Evolutionary conservation across 371 early-diverging fungal genomes (phyloP), one percentile per base, ranked within the genome.

Genomic region (Mortierella sp.): DNA sequence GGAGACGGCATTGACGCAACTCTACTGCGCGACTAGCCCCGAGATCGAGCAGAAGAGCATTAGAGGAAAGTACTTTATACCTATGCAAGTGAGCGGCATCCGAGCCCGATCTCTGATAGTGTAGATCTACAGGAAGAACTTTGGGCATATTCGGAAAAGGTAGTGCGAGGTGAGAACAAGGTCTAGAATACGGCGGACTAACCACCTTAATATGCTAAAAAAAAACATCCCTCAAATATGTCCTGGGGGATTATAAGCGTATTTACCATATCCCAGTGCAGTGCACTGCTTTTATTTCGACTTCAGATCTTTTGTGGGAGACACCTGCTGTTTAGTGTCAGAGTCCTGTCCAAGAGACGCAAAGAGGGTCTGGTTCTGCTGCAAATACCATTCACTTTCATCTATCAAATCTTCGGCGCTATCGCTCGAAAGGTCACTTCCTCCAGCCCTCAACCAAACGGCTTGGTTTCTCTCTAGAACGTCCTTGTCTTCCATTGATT

Each of bases 11-110:
- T 34, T 83, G 31, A 83, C 86, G 0, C 58, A 67, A 2, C 44
- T 86, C 26, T 78, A 71, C 41, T 43, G 66, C 26, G 86, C 86
- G 6, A 61, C 82, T 49, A 59, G 79, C 7, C 63, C 72, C 0
- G 80, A 82, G 11, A 64, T 82, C 2, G 64, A 80, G 55, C 41
- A 66, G 34, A 80, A 81, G 67, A 70, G 81, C 7, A 69, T 82
- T 44, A 76, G 78, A 7, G 90, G 89, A 12, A n/a, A 80, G 60
- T 87, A 87, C 64, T 91, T 80, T 54, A 81, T 83, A 21, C 70
- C 72, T 9, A 47, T n/a, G 44, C 66, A n/a, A 50, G 46, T 26
- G 42, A 46, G 28, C 21, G 57, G 26, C 26, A 57, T 17, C 73
- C 73, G 6, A 61, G 49, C 26, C 57, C 67, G 2, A 32, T 55